These are phyloP conservation scores for Taphrina sp. DNA, from an alignment of 1,139 yeast genomes.

Conservation along the genomic window DNA sequence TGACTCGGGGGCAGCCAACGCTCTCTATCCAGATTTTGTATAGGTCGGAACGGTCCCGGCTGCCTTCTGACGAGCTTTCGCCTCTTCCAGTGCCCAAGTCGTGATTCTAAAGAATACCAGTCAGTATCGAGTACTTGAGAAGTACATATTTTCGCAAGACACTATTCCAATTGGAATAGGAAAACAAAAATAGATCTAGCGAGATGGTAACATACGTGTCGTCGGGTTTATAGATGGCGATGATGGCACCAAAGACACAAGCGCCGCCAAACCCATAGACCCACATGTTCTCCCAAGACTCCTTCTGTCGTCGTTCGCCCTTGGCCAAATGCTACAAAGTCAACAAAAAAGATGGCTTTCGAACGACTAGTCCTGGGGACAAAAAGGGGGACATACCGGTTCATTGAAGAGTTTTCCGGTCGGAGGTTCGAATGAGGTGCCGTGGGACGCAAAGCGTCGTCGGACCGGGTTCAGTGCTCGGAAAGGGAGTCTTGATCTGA, in stretches of 20 bases:
- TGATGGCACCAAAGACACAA: slow-evolving; percentile 2
- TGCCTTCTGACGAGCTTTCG: slow-evolving; percentile 23
- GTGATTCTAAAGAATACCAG: slow-evolving; percentile 9
- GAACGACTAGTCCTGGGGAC: background rate
- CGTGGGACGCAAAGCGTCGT: slow-evolving; percentile 29
- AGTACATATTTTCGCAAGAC: too few species aligned
- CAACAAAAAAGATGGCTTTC: background rate
- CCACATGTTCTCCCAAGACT: slow-evolving; percentile 29
- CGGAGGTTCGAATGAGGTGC: slow-evolving; percentile 28
- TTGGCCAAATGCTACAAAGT: slow-evolving; percentile 2
- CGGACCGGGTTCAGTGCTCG: too few species aligned
- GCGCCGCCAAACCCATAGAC: slow-evolving; percentile 29
- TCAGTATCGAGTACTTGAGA: too few species aligned
- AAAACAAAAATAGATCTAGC: too few species aligned
- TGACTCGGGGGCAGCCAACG: too few species aligned
- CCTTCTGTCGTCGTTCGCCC: slow-evolving; percentile 27
- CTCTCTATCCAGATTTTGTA: slow-evolving; percentile 21
- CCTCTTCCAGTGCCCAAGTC: slow-evolving; percentile 32
- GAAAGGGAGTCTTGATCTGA: too few species aligned
- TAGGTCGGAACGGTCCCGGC: slow-evolving; percentile 28
- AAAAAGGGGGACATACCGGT: slow-evolving; percentile 8
- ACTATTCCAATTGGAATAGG: too few species aligned
- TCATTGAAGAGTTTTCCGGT: slow-evolving; percentile 31
- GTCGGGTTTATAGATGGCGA: slow-evolving; percentile 21
- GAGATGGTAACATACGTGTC: slow-evolving; percentile 19